phyloP scores from a whole-genome alignment of 768 basidiomycete species.

The Lanmaoa rubissima region DNA sequence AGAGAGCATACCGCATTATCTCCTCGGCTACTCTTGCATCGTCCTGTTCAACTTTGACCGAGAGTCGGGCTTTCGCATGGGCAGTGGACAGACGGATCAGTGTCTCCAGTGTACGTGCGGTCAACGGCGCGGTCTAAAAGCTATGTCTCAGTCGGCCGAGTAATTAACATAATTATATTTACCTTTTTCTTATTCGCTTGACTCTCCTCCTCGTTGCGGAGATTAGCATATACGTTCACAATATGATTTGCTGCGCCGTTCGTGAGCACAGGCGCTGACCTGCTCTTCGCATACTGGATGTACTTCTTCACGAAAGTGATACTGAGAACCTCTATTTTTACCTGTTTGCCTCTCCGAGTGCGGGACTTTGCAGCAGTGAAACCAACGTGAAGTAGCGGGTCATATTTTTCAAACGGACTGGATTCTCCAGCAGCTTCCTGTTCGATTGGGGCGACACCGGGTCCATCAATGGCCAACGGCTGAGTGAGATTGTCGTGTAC shows the following conservation, averaged over 20 bases:
- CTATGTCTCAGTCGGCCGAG: conserved; percentile 13
- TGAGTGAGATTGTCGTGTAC: conserved; percentile 85
- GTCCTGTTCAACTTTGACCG: conserved; percentile 73
- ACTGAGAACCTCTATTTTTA: conserved; percentile 79
- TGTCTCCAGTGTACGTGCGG: conserved; percentile 97
- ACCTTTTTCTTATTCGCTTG: conserved; percentile 86
- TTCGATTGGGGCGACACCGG: conserved; percentile 41
- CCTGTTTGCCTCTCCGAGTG: conserved; percentile 57
- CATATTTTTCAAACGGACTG: conserved; percentile 93
- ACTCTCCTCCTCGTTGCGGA: conserved; percentile 88
- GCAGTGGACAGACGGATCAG: conserved; percentile 97
- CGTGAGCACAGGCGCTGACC: conserved; percentile 79
- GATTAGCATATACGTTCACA: conserved; percentile 84
- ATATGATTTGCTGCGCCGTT: conserved; percentile 95
- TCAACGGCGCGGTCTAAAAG: conserved; percentile 88
- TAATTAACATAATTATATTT: not conserved
- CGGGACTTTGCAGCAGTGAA: conserved; percentile 50
- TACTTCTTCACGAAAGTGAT: conserved; percentile 98
- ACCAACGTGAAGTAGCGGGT: conserved; percentile 90
- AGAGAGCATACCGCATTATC: conserved; percentile 95
- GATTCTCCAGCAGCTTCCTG: conserved; percentile 38
- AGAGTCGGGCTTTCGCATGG: conserved; percentile 94
- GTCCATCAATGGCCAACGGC: conserved; percentile 83
- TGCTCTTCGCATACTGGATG: conserved; percentile 94
- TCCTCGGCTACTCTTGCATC: conserved; percentile 92